phyloP scores from a whole-genome alignment of 192 early-diverging fungal species.

The Coemansia sp. region DNA sequence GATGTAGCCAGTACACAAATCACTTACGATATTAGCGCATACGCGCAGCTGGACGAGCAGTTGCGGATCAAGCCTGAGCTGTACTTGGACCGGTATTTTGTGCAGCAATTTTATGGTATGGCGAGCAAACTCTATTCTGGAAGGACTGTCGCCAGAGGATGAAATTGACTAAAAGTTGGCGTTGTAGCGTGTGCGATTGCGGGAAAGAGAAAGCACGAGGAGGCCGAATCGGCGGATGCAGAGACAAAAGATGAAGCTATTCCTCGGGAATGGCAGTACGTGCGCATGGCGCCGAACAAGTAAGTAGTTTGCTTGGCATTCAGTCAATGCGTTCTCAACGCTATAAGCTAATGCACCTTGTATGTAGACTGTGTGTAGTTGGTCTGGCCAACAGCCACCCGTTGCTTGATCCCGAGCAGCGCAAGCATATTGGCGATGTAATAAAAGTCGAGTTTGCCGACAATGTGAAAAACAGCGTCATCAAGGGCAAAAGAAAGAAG shows the following conservation, averaged over 20 bases:
- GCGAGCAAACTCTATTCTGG: too few species aligned
- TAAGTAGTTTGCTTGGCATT: conserved; percentile 1
- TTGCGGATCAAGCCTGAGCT: conserved; percentile 12
- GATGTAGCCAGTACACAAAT: conserved; percentile 7
- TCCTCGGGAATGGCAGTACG: conserved; percentile 36
- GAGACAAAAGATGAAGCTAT: neutral
- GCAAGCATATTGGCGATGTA: conserved; percentile 9
- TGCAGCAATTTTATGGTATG: conserved; percentile 20
- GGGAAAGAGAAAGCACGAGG: conserved; percentile 32
- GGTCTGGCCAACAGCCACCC: conserved; percentile 37
- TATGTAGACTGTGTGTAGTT: conserved; percentile 29
- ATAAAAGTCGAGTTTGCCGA: conserved; percentile 26
- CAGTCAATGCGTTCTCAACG: too few species aligned
- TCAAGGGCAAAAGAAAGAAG: conserved; percentile 47
- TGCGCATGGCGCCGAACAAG: conserved; percentile 41
- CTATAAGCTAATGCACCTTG: too few species aligned
- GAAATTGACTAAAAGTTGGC: neutral
- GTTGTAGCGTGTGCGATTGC: conserved; percentile 16
- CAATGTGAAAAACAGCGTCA: conserved; percentile 25
- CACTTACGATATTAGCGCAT: conserved; percentile 30
- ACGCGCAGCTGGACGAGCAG: conserved; percentile 23
- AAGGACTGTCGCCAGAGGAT: too few species aligned
- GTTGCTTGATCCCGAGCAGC: conserved; percentile 8
- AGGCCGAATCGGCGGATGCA: neutral
- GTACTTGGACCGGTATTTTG: conserved; percentile 37